Conservation (phyloP, 257 asterid genomes). For the Eucommia ulmoides region DNA sequence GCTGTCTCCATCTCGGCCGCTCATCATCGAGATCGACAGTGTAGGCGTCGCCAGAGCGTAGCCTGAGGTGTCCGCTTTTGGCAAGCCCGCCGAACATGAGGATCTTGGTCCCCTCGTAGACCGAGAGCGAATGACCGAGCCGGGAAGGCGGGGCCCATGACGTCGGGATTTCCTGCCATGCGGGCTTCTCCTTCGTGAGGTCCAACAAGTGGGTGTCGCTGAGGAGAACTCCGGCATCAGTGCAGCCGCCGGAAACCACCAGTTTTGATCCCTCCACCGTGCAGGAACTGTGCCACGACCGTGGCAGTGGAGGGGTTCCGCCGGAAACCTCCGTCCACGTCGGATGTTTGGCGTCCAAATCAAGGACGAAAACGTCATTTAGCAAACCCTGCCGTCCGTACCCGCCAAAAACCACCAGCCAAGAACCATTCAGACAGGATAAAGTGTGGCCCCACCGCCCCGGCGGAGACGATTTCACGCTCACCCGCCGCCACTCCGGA, state of each 20-base stretch:
- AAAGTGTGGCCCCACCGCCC: slow-evolving; percentile 95
- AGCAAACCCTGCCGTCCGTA: slow-evolving; percentile 77
- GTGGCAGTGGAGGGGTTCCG: slow-evolving; percentile 68
- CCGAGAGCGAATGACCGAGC: slow-evolving; percentile 77
- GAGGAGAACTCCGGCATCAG: slow-evolving; percentile 72
- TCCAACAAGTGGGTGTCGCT: slow-evolving; percentile 65
- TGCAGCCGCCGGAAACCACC: slow-evolving; percentile 86
- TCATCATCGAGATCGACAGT: slow-evolving; percentile 66
- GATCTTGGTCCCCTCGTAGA: slow-evolving; percentile 61
- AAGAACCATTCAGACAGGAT: slow-evolving; percentile 66
- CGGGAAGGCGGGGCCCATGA: slow-evolving; percentile 72
- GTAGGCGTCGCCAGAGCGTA: slow-evolving; percentile 82
- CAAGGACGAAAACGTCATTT: slow-evolving; percentile 72
- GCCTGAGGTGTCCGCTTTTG: slow-evolving; percentile 69
- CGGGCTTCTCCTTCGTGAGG: slow-evolving; percentile 54
- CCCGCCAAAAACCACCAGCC: slow-evolving; percentile 81
- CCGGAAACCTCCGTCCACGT: slow-evolving; percentile 78
- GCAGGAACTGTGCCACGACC: slow-evolving; percentile 92
- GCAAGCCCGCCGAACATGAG: slow-evolving; percentile 90
- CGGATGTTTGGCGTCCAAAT: slow-evolving; percentile 74
- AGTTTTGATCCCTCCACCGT: slow-evolving; percentile 81
- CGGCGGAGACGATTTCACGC: slow-evolving; percentile 70
- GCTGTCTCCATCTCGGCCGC: slow-evolving; percentile 66
- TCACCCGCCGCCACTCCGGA: slow-evolving; percentile 75
- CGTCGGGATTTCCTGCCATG: slow-evolving; percentile 65